Conservation (phyloP, 2,329 filamentous ascomycete species). For the Fusarium tuaranense region DNA sequence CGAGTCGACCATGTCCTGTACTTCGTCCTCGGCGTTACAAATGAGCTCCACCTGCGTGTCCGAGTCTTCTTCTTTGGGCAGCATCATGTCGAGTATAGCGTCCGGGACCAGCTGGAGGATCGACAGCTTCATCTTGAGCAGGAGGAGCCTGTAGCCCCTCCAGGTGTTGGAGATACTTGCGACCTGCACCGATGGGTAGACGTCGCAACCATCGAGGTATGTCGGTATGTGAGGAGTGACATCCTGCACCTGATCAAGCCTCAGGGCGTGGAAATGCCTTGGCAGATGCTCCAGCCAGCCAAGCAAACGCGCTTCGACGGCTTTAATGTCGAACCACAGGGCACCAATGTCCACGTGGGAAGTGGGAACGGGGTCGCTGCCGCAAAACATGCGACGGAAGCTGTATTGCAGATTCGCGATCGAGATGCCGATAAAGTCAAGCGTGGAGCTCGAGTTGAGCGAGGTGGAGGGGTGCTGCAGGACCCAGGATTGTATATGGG, state of each 20-base stretch:
- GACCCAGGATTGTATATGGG: slow-evolving; percentile 9
- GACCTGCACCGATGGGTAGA: slow-evolving; percentile 14
- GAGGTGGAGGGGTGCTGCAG: neutral
- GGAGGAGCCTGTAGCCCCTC: slow-evolving; percentile 18
- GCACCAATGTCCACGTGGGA: neutral
- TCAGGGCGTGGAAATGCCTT: slow-evolving; percentile 4
- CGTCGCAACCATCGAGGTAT: slow-evolving; percentile 3
- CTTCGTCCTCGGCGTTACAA: neutral
- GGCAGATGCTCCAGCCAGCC: slow-evolving; percentile 15
- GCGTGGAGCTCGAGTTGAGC: slow-evolving; percentile 6
- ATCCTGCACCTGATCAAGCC: neutral
- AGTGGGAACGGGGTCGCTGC: neutral
- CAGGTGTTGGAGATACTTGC: slow-evolving; percentile 21
- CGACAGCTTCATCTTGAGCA: slow-evolving; percentile 11
- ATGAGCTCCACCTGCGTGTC: neutral
- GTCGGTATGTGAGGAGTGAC: slow-evolving; percentile 3
- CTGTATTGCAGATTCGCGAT: slow-evolving; percentile 10
- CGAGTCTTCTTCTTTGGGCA: neutral
- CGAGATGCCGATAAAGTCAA: slow-evolving; percentile 16
- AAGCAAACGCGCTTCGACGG: neutral
- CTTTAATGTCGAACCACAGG: slow-evolving; percentile 6
- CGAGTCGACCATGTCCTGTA: slow-evolving; percentile 10
- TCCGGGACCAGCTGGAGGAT: slow-evolving; percentile 2
- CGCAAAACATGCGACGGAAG: neutral
- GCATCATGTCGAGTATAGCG: neutral